phyloP scores from a whole-genome alignment of 108 stramenopile genomes.

The Cyclotella choctawhatcheeana region DNA sequence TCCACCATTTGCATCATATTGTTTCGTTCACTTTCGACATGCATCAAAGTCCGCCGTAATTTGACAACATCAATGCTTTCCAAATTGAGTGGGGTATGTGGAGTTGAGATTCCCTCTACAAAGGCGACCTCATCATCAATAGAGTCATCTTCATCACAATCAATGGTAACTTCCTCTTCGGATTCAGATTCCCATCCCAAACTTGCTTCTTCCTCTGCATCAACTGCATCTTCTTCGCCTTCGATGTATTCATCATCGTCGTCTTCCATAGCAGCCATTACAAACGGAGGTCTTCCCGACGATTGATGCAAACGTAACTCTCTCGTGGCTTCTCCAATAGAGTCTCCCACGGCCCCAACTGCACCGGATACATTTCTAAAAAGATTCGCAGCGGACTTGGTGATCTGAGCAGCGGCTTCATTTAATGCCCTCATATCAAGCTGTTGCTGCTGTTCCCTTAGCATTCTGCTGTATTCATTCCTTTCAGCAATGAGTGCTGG shows the following conservation, averaged over 20 bases:
- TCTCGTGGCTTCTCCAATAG: not conserved
- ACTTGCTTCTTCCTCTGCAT: constrained; percentile 9
- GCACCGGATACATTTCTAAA: not conserved
- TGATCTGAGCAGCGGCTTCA: constrained; percentile 5
- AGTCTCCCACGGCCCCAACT: not conserved
- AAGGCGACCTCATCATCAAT: constrained; percentile 31
- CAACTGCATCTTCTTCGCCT: constrained; percentile 24
- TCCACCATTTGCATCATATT: constrained; percentile 40
- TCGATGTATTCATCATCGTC: constrained; percentile 37
- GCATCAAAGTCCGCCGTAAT: constrained; percentile 29
- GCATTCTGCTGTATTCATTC: constrained; percentile 26
- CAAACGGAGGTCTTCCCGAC: constrained; percentile 26
- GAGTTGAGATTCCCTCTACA: not conserved
- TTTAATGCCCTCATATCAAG: not conserved
- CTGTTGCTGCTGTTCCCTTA: not conserved
- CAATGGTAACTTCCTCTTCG: not conserved
- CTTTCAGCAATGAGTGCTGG: constrained; percentile 34
- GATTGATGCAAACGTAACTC: constrained; percentile 5
- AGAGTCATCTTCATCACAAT: constrained; percentile 18
- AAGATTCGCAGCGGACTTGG: not conserved
- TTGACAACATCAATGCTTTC: constrained; percentile 50
- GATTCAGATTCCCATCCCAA: constrained; percentile 8
- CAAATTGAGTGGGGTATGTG: constrained; percentile 14
- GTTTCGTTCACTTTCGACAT: constrained; percentile 44
- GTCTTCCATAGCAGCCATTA: constrained; percentile 21